Evolutionary conservation across 169 alveolate genomes (phyloP), one percentile per base, ranked within the genome.

Genomic region (Plasmodium billcollinsi): DNA sequence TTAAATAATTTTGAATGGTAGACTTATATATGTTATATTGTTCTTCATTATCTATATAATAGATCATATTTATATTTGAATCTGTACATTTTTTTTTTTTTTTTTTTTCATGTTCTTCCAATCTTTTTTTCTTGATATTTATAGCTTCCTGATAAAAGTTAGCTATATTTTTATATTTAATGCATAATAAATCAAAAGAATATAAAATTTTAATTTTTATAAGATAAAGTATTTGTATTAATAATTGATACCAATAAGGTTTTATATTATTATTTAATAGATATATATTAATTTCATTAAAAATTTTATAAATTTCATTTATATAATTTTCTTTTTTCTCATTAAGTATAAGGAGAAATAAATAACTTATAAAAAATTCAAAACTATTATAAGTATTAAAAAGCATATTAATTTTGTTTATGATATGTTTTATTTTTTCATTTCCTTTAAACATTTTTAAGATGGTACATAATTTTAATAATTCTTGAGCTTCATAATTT

Each of bases 331-430:
- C 47, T 43, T 74, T 74, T 66, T 78, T 52, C 11, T 26, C 18
- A 21, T 9, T 65, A 14, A 66, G 52, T 33, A 70, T 50, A n/a
- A 78, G 18, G 2, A 76, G 71, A 26, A 78, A 58, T 50, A 78
- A 69, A 70, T 78, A 78, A 58, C 89, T 78, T 18, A 78, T 39
- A 26, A n/a, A 58, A 43, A 66, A 50, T 67, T 73, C 70, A 21
- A 73, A 73, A 52, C 24, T 56, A 18, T 45, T 12, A 43, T 56
- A 47, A 5, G 43, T 45, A 43, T 18, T 76, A 24, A 66, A 76
- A 45, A 62, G n/a, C 6, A 43, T 4, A 14, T 66, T 52, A 52
- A 78, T 78, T 58, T 58, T 78, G 9, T 14, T 6, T 39, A 78
- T 39, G 7, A 78, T 14, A n/a, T n/a, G 14, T 66, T 58, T 70